Evolutionary conservation across 306 rosid species (phyloP), one percentile per base, ranked within the genome.

Genomic region (Echinosophora koreensis): DNA sequence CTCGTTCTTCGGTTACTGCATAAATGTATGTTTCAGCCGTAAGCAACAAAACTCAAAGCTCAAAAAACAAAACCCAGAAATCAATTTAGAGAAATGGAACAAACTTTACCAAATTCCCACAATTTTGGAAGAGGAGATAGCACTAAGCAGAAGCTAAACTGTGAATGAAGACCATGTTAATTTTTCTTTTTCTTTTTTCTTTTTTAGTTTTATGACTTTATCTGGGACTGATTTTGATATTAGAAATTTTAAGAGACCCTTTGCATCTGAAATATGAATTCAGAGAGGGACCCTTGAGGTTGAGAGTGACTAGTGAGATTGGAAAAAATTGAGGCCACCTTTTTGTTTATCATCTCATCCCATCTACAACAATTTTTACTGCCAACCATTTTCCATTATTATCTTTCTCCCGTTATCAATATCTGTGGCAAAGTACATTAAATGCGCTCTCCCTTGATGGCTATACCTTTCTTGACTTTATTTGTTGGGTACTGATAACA

Each of bases 231-330:
- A 62, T 74, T 73, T 55, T 7, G 42, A 18, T 37, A 67, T 8
- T 15, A 56, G 55, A 71, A 77, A 37, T 77, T 50, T 37, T 51
- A 5, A 61, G 22, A 30, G 51, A 41, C 60, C 49, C 51, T 66
- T 76, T 61, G 73, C 77, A 70, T 52, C 69, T 82, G 81, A 82
- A 82, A 77, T 71, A 37, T 69, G 47, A 76, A 70, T 61, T 18
- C 1, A 62, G 81, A 75, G 58, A 82, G 79, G 50, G 82, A 78
- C 83, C 77, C 72, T 66, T 71, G 83, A 82, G 86, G 81, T 62
- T 78, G 81, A 83, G 70, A 78, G 81, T 56, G 87, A 74, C 81
- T n/a, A 34, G 55, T 74, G 84, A 69, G 78, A 69, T 11, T 69
- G 79, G 50, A 60, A 79, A 69, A 74, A 75, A 79, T 38, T 18